Evolutionary conservation across 1,284 basidiomycete species (phyloP).

Genomic region (Naganishia liquefaciens): DNA sequence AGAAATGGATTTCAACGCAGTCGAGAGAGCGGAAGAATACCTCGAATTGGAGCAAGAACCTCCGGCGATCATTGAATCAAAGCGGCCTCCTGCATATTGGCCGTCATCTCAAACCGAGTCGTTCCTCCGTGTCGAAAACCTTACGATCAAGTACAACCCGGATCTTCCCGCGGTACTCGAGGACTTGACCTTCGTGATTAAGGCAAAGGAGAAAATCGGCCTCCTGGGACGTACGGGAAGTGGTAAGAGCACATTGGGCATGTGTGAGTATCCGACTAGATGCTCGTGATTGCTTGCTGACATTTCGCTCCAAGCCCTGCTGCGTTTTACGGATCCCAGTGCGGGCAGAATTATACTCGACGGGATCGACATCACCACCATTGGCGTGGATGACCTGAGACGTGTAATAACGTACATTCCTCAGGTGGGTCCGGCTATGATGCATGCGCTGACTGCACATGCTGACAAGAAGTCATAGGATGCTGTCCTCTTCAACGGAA

Average conservation of each 20-base stretch:
- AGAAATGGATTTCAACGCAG: conserved; percentile 66
- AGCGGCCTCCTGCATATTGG: conserved; percentile 75
- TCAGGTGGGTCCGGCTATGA: conserved; percentile 40
- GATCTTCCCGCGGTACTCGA: conserved; percentile 81
- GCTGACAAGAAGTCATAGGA: conserved; percentile 48
- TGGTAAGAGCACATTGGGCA: conserved; percentile 41
- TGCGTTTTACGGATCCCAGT: conserved; percentile 84
- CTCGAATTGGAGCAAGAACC: conserved; percentile 83
- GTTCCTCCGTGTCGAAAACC: conserved; percentile 66
- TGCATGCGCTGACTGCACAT: neutral
- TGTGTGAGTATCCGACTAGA: conserved; percentile 57
- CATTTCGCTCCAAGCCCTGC: conserved; percentile 70
- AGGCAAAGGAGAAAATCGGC: conserved; percentile 74
- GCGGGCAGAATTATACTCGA: conserved; percentile 78
- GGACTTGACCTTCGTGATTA: conserved; percentile 70
- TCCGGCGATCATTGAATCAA: conserved; percentile 66
- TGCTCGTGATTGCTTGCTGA: conserved; percentile 39
- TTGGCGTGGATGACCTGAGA: conserved; percentile 56
- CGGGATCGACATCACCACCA: conserved; percentile 82
- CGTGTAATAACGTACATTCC: conserved; percentile 56
- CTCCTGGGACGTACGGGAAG: conserved; percentile 57
- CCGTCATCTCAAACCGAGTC: conserved; percentile 58
- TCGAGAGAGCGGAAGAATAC: conserved; percentile 87
- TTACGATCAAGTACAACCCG: conserved; percentile 78
- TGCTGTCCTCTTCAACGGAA: conserved; percentile 82